Conservation (phyloP, 441 rosid genomes). For the Pelargonium fulgidum region DNA sequence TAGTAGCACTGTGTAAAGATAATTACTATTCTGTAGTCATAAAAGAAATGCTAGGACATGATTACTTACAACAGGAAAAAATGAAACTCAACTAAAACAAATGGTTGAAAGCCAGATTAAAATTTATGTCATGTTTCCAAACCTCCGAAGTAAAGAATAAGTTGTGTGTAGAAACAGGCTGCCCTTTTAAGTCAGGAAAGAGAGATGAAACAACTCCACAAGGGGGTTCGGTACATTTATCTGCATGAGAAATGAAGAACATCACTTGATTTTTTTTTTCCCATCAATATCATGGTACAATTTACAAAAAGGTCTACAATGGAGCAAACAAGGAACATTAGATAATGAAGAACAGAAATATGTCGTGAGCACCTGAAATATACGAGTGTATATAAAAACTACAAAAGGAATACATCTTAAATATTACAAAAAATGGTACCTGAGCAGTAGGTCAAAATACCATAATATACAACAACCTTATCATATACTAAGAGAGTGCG, state of each 20-base stretch:
- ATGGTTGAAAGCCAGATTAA: not conserved
- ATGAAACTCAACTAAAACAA: constrained; percentile 2
- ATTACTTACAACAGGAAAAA: not conserved
- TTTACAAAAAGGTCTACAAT: not conserved
- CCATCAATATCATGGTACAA: not conserved
- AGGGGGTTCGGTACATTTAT: constrained; percentile 31
- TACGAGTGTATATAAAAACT: not conserved
- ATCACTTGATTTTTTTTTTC: not conserved
- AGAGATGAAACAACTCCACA: constrained; percentile 28
- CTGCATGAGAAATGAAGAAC: constrained; percentile 27
- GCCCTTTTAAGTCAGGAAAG: constrained; percentile 25
- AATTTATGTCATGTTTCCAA: constrained; percentile 18
- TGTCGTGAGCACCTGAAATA: not conserved
- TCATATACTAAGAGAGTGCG: not conserved
- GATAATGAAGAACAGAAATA: not conserved
- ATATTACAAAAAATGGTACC: not conserved
- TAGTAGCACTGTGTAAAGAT: not conserved
- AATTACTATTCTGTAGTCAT: not conserved
- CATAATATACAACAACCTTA: not conserved
- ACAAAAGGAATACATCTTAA: not conserved
- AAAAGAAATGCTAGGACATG: not conserved
- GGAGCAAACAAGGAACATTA: not conserved
- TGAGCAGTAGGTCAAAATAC: not conserved
- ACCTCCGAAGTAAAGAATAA: constrained; percentile 44
- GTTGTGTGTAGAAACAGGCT: constrained; percentile 26